Percentiles rank a stretch among this genome's conserved stretches.
Conservation (phyloP, 257 asterid genomes). For the Ajuga chamaepitys region DNA sequence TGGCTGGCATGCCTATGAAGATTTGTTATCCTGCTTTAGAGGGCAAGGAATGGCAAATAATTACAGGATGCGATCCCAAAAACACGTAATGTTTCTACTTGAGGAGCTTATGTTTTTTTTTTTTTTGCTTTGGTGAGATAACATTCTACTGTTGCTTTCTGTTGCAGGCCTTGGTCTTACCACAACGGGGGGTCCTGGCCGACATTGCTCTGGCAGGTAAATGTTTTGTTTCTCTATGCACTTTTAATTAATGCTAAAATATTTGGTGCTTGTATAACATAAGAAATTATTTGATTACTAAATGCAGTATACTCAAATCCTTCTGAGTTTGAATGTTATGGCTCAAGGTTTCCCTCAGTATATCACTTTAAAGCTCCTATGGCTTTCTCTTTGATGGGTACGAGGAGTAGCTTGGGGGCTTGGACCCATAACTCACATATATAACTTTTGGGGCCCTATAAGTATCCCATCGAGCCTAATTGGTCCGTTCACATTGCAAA, state of each 20-base stretch:
- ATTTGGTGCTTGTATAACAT: no score
- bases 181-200: conserved; percentile 86
- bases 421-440: no score
- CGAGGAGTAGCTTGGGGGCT: no score
- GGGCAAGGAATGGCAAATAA: conserved; percentile 70
- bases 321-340: no score
- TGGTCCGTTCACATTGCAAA: no score
- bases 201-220: conserved; percentile 77
- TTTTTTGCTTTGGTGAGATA: background rate
- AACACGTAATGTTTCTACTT: conserved; percentile 41
- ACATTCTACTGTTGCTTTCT: background rate
- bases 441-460: no score
- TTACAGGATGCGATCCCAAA: conserved; percentile 73
- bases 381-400: no score
- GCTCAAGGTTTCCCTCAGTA: no score
- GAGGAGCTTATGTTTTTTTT: background rate
- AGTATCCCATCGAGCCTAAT: no score
- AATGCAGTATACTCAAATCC: no score
- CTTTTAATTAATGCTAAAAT: background rate
- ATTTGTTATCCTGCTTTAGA: conserved; percentile 79
- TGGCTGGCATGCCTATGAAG: conserved; percentile 70
- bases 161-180: conserved; percentile 78
- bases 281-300: no score
- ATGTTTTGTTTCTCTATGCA: background rate
- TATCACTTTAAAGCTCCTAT: no score